Percentiles rank a stretch among this genome's conserved stretches.
Evolutionary conservation across 371 early-diverging fungal species (phyloP).

Genomic region (Haplosporangium sp.): DNA sequence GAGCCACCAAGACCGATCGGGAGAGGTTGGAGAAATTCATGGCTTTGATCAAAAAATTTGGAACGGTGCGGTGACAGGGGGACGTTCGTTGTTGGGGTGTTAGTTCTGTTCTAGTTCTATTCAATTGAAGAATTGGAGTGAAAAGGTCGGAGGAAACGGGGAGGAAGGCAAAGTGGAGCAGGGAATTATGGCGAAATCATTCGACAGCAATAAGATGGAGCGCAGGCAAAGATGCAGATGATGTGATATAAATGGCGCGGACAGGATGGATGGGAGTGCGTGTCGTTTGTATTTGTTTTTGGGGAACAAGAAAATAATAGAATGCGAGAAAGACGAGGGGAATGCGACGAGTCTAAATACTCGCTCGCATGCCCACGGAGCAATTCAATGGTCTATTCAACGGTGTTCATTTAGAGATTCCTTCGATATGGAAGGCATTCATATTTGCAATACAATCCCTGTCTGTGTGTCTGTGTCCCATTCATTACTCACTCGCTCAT

Average conservation of each 20-base stretch:
- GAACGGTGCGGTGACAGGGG: neutral
- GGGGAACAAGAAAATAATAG: neutral
- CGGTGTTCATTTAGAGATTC: neutral
- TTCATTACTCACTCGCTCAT: neutral
- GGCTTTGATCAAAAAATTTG: neutral
- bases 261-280: neutral
- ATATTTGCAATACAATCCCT: neutral
- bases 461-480: neutral
- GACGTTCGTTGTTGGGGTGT: neutral
- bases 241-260: slow-evolving; percentile 1
- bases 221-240: slow-evolving; percentile 1
- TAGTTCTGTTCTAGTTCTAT: neutral
- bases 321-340: neutral
- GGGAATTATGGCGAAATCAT: slow-evolving; percentile 10
- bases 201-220: neutral
- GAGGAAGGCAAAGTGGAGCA: neutral
- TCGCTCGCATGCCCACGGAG: too few relatives aligned
- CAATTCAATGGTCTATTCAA: neutral
- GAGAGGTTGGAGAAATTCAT: slow-evolving; percentile 17
- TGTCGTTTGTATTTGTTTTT: neutral
- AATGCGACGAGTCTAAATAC: too few relatives aligned
- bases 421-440: neutral
- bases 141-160: slow-evolving; percentile 24
- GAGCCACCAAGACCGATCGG: slow-evolving; percentile 13
- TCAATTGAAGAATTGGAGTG: too few relatives aligned